Evolutionary conservation across 2,329 filamentous ascomycete genomes (phyloP).

Genomic region (Trichoderma asperellum): DNA sequence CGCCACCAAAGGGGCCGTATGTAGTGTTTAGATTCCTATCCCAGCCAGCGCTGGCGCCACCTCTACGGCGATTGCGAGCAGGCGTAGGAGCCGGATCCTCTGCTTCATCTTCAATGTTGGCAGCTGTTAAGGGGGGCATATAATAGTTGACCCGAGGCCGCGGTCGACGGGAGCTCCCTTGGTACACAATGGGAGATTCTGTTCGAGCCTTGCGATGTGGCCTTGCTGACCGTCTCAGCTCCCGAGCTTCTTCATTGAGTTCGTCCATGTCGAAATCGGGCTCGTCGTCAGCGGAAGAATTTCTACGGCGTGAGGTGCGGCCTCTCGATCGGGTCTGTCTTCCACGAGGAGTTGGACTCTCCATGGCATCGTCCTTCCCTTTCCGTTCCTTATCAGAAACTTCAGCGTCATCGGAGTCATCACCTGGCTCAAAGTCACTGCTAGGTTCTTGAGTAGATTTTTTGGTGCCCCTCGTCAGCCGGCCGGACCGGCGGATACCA

Average conservation of each 20-base stretch:
- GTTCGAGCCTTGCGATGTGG: constrained; percentile 56
- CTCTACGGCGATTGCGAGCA: constrained; percentile 67
- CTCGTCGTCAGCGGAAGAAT: constrained; percentile 61
- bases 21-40: constrained; percentile 87
- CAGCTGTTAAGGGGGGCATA: constrained; percentile 69
- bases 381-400: constrained; percentile 46
- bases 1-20: constrained; percentile 89
- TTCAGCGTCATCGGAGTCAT: constrained; percentile 60
- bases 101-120: constrained; percentile 72
- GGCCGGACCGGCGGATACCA: constrained; percentile 46
- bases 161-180: constrained; percentile 55
- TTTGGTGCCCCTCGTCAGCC: constrained; percentile 52
- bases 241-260: constrained; percentile 66
- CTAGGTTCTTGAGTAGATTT: constrained; percentile 58
- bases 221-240: constrained; percentile 60
- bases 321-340: constrained; percentile 47
- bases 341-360: constrained; percentile 56
- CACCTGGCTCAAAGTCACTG: constrained; percentile 64
- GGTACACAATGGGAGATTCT: constrained; percentile 60
- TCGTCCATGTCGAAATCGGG: constrained; percentile 65
- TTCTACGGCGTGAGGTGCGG: constrained; percentile 52
- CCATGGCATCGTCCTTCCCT: constrained; percentile 51
- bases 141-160: constrained; percentile 78
- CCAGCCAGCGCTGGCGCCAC: constrained; percentile 63
- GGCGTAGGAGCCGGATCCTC: constrained; percentile 70